Base-by-base conservation (phyloP, 2,329 filamentous ascomycete species). In the Alternaria solani region DNA sequence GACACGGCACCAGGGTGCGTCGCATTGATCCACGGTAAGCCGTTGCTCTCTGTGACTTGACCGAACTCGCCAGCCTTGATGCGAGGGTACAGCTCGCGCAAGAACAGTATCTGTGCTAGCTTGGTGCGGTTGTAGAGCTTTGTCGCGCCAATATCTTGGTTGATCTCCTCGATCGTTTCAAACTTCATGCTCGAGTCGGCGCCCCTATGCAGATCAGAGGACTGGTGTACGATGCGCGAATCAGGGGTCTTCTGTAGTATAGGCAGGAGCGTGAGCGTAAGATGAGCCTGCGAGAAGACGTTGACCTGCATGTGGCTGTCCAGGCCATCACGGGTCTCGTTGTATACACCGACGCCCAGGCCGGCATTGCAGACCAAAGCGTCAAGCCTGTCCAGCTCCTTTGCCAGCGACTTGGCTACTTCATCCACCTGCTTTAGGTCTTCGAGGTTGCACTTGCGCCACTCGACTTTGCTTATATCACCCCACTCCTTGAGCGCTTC, bases 251-350 rank as follows among this genome's bases (percentile, higher is more conserved):
- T 76, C 59, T 79, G 73, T 7, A 85, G 77, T 36, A 80, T 64
- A 1, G 82, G 82, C 7, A 85, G 78, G 8, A 85, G 74, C 0
- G 72, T 78, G 61, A 83, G 75, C n/a, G 79, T 75, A 1, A 86
- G 76, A 64, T 84, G 83, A 60, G 83, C 80, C 62, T 84, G 83
- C 16, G 82, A 78, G 64, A 85, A 79, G 60, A 83, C 75, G 62
- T 85, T 85, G 63, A 84, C 78, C 67, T 84, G 81, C 74, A 85
- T 84, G 65, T 84, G 81, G 43, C 75, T 78, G 68, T 85, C 83
- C 51, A 87, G 74, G 26, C 83, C 81, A 57, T 88, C 83, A 53
- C 77, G 77, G 12, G 82, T 83, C 67, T 83, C 77, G 36, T 79
- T 79, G 67, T 84, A 86, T 26, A 75, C 74, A 4, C 83, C 82